Base-by-base conservation (phyloP, 148 eudicot genomes). In the Spergularia marina region DNA sequence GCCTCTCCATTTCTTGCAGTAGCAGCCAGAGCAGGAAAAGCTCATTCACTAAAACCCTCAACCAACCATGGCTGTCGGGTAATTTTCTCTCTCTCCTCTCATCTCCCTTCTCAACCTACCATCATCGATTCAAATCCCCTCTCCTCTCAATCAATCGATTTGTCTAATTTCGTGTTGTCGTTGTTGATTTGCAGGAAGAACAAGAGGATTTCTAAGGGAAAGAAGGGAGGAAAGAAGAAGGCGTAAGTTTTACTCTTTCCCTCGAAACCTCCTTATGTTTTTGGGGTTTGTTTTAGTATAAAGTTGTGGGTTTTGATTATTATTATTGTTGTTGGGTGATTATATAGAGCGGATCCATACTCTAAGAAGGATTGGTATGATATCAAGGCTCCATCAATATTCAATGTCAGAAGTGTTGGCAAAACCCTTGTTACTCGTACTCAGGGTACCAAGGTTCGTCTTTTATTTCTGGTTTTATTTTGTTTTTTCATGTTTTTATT, bases 161-260 rank as follows among this genome's bases (percentile, higher is more conserved):
- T 11, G 23, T 47, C 30, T n/a, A 16, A 68, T 60, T 13, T 55
- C 4, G n/a, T n/a, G 0, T 62, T 14, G 3, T 23, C 36, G 8
- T 8, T 69, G 49, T 44, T 44, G 7, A 67, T 60, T 68, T 74
- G 78, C 85, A 85, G 91, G 60, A 87, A 87, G 82, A 87, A 87
- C 83, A 87, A 87, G 88, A 63, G 91, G 69, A 87, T 87, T 71
- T 87, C 91, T 55, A 87, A 87, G 87, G 88, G 91, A 51, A 85
- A 83, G 87, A 85, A 87, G 84, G 88, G 91, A 54, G 91, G 88
- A 21, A 87, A 87, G 88, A 87, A 87, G 91, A 87, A 85, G 71
- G 81, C 79, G 91, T 78, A 60, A 71, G 89, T 84, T 7, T 18
- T 39, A 21, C 52, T 16, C 23, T 10, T 1, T 36, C 21, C 1